Evolutionary conservation across 2,329 filamentous ascomycete genomes (phyloP).

Genomic region (Botryosphaeria agaves): DNA sequence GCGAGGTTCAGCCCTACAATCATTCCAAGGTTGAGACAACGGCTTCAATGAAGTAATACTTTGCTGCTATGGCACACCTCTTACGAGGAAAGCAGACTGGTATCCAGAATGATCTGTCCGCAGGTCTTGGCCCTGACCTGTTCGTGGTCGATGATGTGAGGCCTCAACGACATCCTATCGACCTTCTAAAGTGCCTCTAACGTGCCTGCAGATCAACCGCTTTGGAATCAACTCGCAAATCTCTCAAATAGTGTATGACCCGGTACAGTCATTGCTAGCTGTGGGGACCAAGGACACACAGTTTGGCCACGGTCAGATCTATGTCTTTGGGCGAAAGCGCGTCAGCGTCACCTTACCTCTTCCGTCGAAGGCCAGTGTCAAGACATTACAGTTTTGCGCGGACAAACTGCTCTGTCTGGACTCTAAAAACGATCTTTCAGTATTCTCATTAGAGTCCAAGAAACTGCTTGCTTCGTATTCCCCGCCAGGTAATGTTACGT

Average conservation of each 20-base stretch:
- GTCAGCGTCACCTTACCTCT: slow-evolving; percentile 61
- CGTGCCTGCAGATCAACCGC: slow-evolving; percentile 36
- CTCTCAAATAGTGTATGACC: slow-evolving; percentile 78
- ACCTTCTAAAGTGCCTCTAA: slow-evolving; percentile 3
- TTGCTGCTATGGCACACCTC: slow-evolving; percentile 61
- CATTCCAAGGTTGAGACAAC: no score
- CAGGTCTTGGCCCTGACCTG: slow-evolving; percentile 56
- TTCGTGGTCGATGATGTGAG: slow-evolving; percentile 71
- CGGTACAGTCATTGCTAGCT: slow-evolving; percentile 81
- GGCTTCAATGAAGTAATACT: slow-evolving; percentile 15
- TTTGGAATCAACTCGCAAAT: slow-evolving; percentile 54
- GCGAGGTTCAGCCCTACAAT: no score
- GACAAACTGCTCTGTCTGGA: slow-evolving; percentile 77
- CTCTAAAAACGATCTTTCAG: slow-evolving; percentile 63
- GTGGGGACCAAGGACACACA: slow-evolving; percentile 78
- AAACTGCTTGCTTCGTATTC: slow-evolving; percentile 50
- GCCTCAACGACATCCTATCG: slow-evolving; percentile 8
- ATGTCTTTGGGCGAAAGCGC: slow-evolving; percentile 69
- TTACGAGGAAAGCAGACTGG: slow-evolving; percentile 85
- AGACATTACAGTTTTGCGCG: slow-evolving; percentile 64
- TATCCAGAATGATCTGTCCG: slow-evolving; percentile 79
- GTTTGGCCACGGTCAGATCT: slow-evolving; percentile 75
- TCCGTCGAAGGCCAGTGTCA: slow-evolving; percentile 55
- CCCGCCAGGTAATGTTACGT: slow-evolving; percentile 58
- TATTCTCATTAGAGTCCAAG: slow-evolving; percentile 66